Evolutionary conservation across 2,329 filamentous ascomycete species (phyloP).

Genomic region (Taxawa tesnikishii): DNA sequence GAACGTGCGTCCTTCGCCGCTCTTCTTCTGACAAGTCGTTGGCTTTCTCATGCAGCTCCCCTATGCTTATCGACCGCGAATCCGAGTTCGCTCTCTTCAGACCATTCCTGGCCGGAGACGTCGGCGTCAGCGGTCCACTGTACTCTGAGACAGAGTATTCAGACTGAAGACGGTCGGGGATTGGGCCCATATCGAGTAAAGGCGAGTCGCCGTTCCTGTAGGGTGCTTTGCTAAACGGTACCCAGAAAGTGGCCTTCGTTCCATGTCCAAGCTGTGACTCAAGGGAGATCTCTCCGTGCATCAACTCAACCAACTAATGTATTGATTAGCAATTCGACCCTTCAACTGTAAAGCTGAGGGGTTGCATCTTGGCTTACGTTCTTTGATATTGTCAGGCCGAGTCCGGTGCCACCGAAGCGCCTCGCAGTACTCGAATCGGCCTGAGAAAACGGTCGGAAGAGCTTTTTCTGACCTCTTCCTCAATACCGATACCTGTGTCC

Average conservation of each 20-base stretch:
- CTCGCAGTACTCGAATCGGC: conserved; percentile 69
- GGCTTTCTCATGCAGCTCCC: conserved; percentile 20
- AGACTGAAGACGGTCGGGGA: conserved; percentile 53
- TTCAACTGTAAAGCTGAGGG: background rate
- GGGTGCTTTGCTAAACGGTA: conserved; percentile 62
- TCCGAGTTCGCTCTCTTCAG: conserved; percentile 11
- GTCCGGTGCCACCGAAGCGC: conserved; percentile 65
- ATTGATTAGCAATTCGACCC: background rate
- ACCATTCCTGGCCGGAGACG: conserved; percentile 8
- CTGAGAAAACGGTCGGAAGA: conserved; percentile 74
- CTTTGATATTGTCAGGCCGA: conserved; percentile 71
- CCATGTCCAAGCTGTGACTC: conserved; percentile 55
- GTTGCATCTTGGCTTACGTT: conserved; percentile 36
- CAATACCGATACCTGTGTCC: conserved; percentile 72
- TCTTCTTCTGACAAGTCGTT: conserved; percentile 42
- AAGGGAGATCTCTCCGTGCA: conserved; percentile 63
- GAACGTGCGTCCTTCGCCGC: conserved; percentile 51
- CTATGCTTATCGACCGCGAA: conserved; percentile 7
- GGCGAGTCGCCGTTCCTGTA: conserved; percentile 36
- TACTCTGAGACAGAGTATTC: conserved; percentile 50
- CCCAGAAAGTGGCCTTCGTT: conserved; percentile 64
- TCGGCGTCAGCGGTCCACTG: conserved; percentile 27
- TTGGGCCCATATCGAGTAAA: conserved; percentile 48
- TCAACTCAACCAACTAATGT: conserved; percentile 52
- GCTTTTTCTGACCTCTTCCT: conserved; percentile 60